A percentile compares a stretch with the other conserved stretches of the same genome.
phyloP scores from a whole-genome alignment of 352 stramenopile species.

The Thalassiosira delicatula region DNA sequence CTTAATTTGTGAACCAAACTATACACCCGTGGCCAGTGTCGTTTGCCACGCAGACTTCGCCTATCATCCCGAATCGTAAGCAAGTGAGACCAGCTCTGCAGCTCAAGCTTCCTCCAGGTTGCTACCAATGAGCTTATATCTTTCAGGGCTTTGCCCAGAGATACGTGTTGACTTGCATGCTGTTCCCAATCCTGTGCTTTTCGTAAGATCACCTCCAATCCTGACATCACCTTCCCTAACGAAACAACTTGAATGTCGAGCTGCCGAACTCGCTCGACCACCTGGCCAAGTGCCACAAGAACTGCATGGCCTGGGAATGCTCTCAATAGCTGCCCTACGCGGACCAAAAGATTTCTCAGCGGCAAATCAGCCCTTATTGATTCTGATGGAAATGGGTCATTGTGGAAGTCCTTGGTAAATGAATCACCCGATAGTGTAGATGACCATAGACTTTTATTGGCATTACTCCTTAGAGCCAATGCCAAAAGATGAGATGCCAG shows the following conservation, averaged over 20 bases:
- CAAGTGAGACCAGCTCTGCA: constrained; percentile 96
- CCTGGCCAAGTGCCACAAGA: constrained; percentile 92
- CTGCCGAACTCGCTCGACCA: constrained; percentile 87
- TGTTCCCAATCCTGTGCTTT: constrained; percentile 99
- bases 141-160: constrained; percentile 89
- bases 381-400: constrained; percentile 89
- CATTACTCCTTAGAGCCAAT: constrained; percentile 67
- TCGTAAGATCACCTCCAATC: constrained; percentile 93
- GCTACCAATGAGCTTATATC: constrained; percentile 94
- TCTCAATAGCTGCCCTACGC: constrained; percentile 89
- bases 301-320: constrained; percentile 97
- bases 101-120: constrained; percentile 96
- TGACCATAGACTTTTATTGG: constrained; percentile 50
- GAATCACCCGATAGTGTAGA: constrained; percentile 22
- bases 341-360: constrained; percentile 89
- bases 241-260: constrained; percentile 79
- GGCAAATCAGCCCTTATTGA: constrained; percentile 88
- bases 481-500: constrained; percentile 82
- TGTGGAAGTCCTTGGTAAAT: constrained; percentile 90
- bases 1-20: constrained; percentile 59
- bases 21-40: constrained; percentile 76
- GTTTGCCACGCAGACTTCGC: constrained; percentile 60
- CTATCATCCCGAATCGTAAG: constrained; percentile 88
- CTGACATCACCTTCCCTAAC: constrained; percentile 90
- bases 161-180: constrained; percentile 91